A percentile compares a stretch with the other conserved stretches of the same genome.
phyloP scores from a whole-genome alignment of 495 filamentous ascomycete genomes.

The Thermothielavioides terrestris region DNA sequence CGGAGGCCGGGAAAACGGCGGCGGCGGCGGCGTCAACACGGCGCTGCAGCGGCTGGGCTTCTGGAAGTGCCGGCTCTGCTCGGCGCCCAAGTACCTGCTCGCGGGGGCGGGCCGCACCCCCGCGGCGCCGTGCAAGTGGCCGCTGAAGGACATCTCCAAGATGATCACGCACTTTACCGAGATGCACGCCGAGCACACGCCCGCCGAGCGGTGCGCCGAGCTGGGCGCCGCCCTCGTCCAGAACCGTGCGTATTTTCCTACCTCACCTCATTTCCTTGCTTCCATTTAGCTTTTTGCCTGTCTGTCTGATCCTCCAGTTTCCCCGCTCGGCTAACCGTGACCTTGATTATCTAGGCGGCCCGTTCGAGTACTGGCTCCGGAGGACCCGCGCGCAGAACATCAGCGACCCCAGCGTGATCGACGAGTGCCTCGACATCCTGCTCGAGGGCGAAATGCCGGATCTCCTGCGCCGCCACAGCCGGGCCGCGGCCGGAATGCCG shows the following conservation, averaged over 20 bases:
- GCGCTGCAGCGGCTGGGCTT: conserved; percentile 34
- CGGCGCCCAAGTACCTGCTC: conserved; percentile 30
- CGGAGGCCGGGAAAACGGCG: no score
- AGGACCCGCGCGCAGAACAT: conserved; percentile 29
- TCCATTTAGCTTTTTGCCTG: not conserved
- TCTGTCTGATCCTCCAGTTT: no score
- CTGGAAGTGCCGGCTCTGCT: conserved; percentile 39
- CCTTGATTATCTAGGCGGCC: conserved; percentile 26
- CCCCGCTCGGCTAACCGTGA: not conserved
- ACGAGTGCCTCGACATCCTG: conserved; percentile 26
- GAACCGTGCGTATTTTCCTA: conserved; percentile 22
- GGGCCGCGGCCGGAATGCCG: conserved; percentile 26
- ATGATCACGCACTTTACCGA: conserved; percentile 39
- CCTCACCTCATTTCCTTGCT: not conserved
- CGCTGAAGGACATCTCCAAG: conserved; percentile 39
- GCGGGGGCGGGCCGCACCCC: conserved; percentile 31
- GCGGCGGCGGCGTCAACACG: conserved; percentile 13
- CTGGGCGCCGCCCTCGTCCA: conserved; percentile 30
- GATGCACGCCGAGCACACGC: conserved; percentile 35
- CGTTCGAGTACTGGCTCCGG: conserved; percentile 40
- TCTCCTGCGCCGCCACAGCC: conserved; percentile 25
- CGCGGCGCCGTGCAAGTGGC: conserved; percentile 40
- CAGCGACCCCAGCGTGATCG: conserved; percentile 21
- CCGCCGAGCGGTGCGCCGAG: conserved; percentile 31
- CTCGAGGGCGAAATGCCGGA: conserved; percentile 27